These are phyloP conservation scores for Tieghemiomyces parasiticus DNA, from an alignment of 192 early-diverging fungal genomes.

Conservation along the genomic window DNA sequence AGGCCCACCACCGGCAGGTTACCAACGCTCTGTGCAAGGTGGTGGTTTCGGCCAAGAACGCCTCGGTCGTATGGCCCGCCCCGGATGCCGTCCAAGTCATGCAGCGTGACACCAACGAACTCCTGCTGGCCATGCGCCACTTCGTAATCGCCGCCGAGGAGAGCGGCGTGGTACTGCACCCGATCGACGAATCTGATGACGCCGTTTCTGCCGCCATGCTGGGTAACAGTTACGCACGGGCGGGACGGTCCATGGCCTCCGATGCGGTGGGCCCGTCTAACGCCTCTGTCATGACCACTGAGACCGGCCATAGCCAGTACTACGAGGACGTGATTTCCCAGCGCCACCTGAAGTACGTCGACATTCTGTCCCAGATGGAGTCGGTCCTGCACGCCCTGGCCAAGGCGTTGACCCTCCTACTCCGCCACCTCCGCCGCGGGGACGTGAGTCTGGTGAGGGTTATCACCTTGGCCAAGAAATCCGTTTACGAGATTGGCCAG, in stretches of 20 bases:
- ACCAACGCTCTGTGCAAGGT: constrained; percentile 72
- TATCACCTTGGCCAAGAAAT: constrained; percentile 24
- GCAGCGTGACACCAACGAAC: constrained; percentile 56
- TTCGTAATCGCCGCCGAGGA: constrained; percentile 60
- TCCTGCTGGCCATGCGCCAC: constrained; percentile 52
- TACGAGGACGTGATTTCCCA: constrained; percentile 22
- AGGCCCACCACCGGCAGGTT: constrained; percentile 55
- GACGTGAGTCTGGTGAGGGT: constrained; percentile 13
- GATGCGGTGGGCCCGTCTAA: constrained; percentile 8
- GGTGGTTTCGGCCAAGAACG: constrained; percentile 65
- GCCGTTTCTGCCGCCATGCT: background rate
- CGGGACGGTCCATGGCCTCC: background rate
- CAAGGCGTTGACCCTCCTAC: constrained; percentile 21
- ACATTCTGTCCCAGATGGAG: constrained; percentile 6
- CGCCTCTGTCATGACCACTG: constrained; percentile 25
- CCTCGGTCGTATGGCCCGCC: constrained; percentile 79
- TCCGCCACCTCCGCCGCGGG: constrained; percentile 15
- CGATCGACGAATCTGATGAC: constrained; percentile 15
- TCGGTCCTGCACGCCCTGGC: constrained; percentile 13
- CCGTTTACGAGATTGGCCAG: constrained; percentile 35
- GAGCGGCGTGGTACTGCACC: constrained; percentile 21
- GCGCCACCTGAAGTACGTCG: background rate
- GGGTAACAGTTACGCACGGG: background rate
- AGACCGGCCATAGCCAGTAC: constrained; percentile 21
- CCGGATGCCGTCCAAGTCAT: constrained; percentile 65